Base-by-base conservation (phyloP, 139 green algal genomes). In the Chlamydomonas asymmetrica region DNA sequence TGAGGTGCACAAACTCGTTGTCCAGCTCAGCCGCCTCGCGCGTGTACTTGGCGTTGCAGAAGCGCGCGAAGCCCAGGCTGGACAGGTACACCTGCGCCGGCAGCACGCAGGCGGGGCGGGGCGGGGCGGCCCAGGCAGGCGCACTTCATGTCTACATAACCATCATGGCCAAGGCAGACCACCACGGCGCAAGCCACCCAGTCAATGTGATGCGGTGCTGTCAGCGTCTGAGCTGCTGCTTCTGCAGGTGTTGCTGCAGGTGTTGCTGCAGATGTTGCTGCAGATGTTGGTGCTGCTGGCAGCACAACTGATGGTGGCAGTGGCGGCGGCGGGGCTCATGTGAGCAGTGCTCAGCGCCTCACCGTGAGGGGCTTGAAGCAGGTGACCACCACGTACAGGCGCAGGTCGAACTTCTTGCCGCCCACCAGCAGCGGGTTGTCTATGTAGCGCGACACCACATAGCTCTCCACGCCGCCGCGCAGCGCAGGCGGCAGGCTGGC, bases 31-130 rank as follows among this genome's bases (percentile, higher is more conserved):
- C 56, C 74, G 67, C 72, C 37, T 91, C 88, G 3, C 66, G 69
- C 2, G 80, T 90, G 83, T 94, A 96, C 77, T 93, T 93, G 68
- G 87, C 83, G 61, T 87, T 91, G 85, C 88, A 93, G 79, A 95
- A 93, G 41, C 91, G 87, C 7, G 81, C 87, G 82, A 94, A 96
- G 31, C 91, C 90, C n/a, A 91, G 74, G 16, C 73, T 40, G 5
- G 84, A 91, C 68, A 92, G 74, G 76, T 93, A 94, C 22, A 84
- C 88, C 82, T 86, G 79, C 2, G 35, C 34, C 9, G 9, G 18
- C 56, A 63, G 23, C 56, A 63, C 56, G 56, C 56, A 63, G 23
- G 66, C 32, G 29, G 8, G 48, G 43, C 13, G 31, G 20, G 27
- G 13, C 7, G 7, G 18, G 37, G 45, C 7, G 10, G 29, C 34